phyloP scores from a whole-genome alignment of 176 grass and related monocot species.

The Avena sativa region DNA sequence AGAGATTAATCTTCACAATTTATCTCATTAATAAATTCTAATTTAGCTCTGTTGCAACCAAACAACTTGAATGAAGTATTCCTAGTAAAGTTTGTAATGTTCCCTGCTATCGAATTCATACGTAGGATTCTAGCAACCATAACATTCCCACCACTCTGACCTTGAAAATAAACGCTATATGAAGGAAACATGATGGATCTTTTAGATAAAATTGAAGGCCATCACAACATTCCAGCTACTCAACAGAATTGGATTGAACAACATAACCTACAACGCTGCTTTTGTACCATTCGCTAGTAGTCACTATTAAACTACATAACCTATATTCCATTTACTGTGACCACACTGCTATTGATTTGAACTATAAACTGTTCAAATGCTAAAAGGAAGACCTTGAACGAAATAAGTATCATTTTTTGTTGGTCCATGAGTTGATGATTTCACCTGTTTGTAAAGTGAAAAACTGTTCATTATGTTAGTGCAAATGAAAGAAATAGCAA shows the following conservation, averaged over 20 bases:
- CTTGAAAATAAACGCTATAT: background rate
- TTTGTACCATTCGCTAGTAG: background rate
- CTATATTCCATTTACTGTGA: background rate
- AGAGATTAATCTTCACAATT: background rate
- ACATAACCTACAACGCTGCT: background rate
- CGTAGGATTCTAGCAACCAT: background rate
- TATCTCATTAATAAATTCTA: background rate
- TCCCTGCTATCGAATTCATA: background rate
- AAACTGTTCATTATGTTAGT: conserved; percentile 12
- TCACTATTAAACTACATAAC: background rate
- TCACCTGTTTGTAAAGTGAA: background rate
- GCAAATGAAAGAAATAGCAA: conserved; percentile 16
- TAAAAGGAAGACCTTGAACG: background rate
- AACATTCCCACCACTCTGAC: background rate
- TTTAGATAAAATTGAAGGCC: background rate
- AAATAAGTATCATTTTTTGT: background rate
- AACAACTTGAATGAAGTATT: conserved; percentile 7
- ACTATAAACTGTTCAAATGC: background rate
- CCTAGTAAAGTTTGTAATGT: background rate
- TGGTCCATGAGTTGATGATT: background rate
- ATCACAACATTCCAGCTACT: background rate
- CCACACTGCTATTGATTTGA: background rate
- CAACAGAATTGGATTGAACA: background rate
- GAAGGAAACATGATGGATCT: background rate
- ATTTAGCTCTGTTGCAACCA: conserved; percentile 1